Percentiles rank a stretch among this genome's conserved stretches.
Conservation (phyloP, 805 yeast genomes). For the Starmerella kuoi region DNA sequence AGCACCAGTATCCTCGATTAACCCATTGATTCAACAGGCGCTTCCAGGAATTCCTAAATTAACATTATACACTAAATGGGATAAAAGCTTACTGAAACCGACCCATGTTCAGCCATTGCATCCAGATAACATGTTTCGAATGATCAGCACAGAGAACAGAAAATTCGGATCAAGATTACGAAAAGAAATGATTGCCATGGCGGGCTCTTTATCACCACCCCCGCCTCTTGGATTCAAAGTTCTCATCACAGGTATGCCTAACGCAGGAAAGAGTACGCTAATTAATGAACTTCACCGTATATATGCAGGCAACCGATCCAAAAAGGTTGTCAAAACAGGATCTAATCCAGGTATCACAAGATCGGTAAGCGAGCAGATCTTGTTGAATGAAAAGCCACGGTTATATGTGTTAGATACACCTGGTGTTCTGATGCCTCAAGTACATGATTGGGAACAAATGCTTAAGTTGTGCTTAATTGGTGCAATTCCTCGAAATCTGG, state of each 20-base stretch:
- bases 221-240: constrained; percentile 76
- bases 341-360: constrained; percentile 85
- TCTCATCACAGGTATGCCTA: constrained; percentile 88
- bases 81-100: constrained; percentile 39
- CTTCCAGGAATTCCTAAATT: constrained; percentile 43
- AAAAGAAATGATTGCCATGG: constrained; percentile 35
- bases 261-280: constrained; percentile 88
- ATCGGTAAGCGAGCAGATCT: constrained; percentile 60
- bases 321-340: constrained; percentile 74
- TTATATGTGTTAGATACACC: constrained; percentile 79
- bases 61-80: constrained; percentile 70
- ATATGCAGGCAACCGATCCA: constrained; percentile 24
- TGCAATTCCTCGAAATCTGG: constrained; percentile 51
- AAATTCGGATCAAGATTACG: constrained; percentile 42
- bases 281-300: constrained; percentile 58
- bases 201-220: constrained; percentile 36
- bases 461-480: constrained; percentile 61
- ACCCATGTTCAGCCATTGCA: constrained; percentile 40
- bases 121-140: constrained; percentile 33
- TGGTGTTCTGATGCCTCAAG: constrained; percentile 77
- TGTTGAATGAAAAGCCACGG: constrained; percentile 46
- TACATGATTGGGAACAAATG: constrained; percentile 55
- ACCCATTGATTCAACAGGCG: constrained; percentile 60
- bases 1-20: constrained; percentile 77
- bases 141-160: constrained; percentile 46